phyloP scores from a whole-genome alignment of 129 eudicot species.

The Tagetes erecta region DNA sequence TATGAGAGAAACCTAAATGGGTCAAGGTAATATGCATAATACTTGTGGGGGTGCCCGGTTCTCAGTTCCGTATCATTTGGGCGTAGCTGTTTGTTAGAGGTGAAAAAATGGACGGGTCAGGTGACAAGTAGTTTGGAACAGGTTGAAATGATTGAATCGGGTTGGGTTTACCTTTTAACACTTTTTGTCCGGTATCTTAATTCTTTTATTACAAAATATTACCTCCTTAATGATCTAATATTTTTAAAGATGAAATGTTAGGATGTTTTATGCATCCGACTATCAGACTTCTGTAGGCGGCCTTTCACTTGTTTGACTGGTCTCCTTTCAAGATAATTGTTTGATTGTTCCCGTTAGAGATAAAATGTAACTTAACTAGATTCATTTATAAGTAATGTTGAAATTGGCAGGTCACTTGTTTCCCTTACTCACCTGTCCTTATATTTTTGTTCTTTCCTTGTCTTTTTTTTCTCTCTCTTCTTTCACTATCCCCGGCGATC shows the following conservation, averaged over 20 bases:
- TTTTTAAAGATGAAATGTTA: neutral
- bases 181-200: neutral
- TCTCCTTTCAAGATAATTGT: neutral
- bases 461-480: neutral
- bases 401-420: neutral
- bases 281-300: neutral
- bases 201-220: neutral
- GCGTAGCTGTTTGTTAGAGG: constrained; percentile 4
- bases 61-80: constrained; percentile 8
- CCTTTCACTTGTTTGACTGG: neutral
- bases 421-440: neutral
- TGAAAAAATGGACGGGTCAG: neutral
- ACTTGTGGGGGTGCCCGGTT: neutral
- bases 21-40: constrained; percentile 52
- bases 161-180: neutral
- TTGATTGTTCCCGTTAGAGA: neutral
- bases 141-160: neutral
- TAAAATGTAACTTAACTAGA: neutral
- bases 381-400: neutral
- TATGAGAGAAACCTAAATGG: constrained; percentile 94
- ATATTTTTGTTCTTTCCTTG: neutral
- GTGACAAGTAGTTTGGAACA: neutral
- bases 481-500: neutral
- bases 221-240: neutral
- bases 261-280: neutral